Evolutionary conservation across 768 basidiomycete species (phyloP).

Genomic region (Mycena vulgaris): DNA sequence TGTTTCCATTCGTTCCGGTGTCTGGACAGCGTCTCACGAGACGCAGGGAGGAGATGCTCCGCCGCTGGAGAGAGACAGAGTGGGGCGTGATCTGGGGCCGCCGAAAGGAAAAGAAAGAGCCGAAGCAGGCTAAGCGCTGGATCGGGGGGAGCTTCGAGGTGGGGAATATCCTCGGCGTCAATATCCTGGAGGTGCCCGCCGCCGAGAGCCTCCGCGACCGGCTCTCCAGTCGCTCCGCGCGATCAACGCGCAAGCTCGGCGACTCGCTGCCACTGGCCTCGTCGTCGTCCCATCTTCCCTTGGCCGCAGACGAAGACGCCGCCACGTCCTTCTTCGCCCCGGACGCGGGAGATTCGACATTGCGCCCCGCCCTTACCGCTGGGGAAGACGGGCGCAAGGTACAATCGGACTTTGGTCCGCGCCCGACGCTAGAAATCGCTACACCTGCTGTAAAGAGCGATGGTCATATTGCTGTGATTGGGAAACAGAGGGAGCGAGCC

Average conservation of each 20-base stretch:
- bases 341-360: neutral
- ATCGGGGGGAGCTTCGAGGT: conserved; percentile 85
- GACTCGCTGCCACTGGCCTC: conserved; percentile 2
- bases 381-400: conserved; percentile 13
- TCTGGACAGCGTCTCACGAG: neutral
- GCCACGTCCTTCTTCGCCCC: conserved; percentile 28
- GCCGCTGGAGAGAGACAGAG: conserved; percentile 76
- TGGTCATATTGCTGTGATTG: conserved; percentile 26
- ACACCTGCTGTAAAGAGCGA: conserved; percentile 32
- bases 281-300: conserved; percentile 12
- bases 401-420: conserved; percentile 28
- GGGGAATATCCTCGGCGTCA: conserved; percentile 81
- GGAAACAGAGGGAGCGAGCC: conserved; percentile 50
- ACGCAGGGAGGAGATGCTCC: conserved; percentile 67
- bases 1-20: neutral
- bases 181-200: conserved; percentile 62
- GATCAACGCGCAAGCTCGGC: conserved; percentile 18
- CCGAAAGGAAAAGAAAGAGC: conserved; percentile 51
- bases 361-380: conserved; percentile 16
- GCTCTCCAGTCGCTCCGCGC: conserved; percentile 31
- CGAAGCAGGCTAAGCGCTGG: conserved; percentile 61
- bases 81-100: conserved; percentile 68
- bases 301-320: neutral
- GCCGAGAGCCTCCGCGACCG: conserved; percentile 36
- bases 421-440: conserved; percentile 20